These are phyloP conservation scores for Allodekkera sacchari DNA, from an alignment of 805 yeast genomes.

Conservation along the genomic window DNA sequence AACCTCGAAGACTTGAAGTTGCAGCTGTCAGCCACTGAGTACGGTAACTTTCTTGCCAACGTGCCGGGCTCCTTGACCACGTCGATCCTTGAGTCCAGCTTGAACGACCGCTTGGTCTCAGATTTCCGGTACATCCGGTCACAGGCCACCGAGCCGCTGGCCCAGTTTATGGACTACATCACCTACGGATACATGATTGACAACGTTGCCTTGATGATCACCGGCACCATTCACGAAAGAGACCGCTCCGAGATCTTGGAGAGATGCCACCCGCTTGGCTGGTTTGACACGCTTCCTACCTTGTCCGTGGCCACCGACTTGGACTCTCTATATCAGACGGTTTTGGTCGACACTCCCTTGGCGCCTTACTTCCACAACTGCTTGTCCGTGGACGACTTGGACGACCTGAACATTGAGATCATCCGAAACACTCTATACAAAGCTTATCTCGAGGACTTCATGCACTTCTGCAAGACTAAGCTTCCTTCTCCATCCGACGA, in stretches of 20 bases:
- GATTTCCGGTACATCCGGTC: constrained; percentile 81
- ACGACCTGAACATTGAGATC: constrained; percentile 92
- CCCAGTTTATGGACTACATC: constrained; percentile 83
- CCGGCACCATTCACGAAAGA: constrained; percentile 94
- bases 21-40: constrained; percentile 92
- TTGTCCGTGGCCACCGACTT: constrained; percentile 90
- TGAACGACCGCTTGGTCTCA: constrained; percentile 63
- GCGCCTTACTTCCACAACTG: constrained; percentile 95
- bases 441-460: constrained; percentile 87
- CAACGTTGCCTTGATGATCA: constrained; percentile 89
- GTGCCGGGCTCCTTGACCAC: constrained; percentile 81
- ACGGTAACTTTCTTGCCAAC: constrained; percentile 82
- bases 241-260: constrained; percentile 81
- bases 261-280: constrained; percentile 94
- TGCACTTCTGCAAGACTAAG: constrained; percentile 48
- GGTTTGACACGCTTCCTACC: constrained; percentile 97
- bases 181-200: constrained; percentile 98
- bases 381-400: constrained; percentile 78
- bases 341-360: constrained; percentile 90
- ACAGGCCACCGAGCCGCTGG: constrained; percentile 73
- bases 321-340: constrained; percentile 87
- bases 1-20: constrained; percentile 87
- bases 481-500: constrained; percentile 73
- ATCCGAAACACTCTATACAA: constrained; percentile 86
- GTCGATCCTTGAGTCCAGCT: constrained; percentile 72